Conservation (phyloP, 495 filamentous ascomycete species). For the Pseudoneurospora amorphoporcata region DNA sequence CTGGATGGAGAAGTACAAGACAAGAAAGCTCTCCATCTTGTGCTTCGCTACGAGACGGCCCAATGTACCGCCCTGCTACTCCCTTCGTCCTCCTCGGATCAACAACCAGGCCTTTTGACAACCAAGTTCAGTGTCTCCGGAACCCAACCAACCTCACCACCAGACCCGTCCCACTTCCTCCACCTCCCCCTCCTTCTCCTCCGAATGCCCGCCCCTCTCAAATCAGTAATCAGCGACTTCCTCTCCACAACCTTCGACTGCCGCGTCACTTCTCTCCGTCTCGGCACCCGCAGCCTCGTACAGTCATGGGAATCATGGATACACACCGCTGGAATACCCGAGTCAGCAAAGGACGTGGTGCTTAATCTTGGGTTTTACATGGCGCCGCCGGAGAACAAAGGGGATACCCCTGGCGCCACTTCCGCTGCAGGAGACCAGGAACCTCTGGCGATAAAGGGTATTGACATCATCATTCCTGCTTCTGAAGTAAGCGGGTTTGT, state of each 20-base stretch:
- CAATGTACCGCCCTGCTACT: conserved; percentile 31
- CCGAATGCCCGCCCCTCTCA: conserved; percentile 36
- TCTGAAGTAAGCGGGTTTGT: conserved; percentile 20
- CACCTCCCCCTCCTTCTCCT: conserved; percentile 32
- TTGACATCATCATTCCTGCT: conserved; percentile 34
- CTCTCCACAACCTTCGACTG: conserved; percentile 37
- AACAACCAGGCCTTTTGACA: background rate
- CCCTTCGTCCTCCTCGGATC: conserved; percentile 8
- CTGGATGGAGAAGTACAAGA: background rate
- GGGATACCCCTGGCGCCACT: background rate
- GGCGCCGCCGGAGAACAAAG: conserved; percentile 6
- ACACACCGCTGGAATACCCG: fast-evolving
- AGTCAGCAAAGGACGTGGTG: conserved; percentile 24
- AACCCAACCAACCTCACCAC: background rate
- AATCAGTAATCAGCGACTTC: conserved; percentile 30
- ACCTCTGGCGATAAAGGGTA: conserved; percentile 24
- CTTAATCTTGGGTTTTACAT: conserved; percentile 32
- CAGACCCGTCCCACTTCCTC: conserved; percentile 15
- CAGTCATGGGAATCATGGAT: conserved; percentile 33
- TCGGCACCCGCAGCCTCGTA: conserved; percentile 34
- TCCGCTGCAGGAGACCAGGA: background rate
- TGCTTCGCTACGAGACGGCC: conserved; percentile 31
- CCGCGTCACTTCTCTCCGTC: conserved; percentile 27
- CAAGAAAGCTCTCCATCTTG: conserved; percentile 21
- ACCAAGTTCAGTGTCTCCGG: background rate